Base-by-base conservation (phyloP, 768 basidiomycete genomes). In the Lactifluus piperatus region DNA sequence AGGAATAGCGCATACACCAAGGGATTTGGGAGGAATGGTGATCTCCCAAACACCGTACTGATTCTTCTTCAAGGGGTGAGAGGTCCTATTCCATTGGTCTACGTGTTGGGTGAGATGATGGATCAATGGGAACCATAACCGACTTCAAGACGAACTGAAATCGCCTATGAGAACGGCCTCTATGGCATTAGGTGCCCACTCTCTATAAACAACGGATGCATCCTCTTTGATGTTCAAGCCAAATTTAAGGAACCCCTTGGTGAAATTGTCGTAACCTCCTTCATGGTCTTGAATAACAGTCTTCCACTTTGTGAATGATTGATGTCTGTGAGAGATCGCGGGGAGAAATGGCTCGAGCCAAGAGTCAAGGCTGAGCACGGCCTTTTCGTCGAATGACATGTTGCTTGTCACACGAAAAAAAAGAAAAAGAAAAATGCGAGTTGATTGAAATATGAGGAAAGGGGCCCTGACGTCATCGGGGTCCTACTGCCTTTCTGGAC, bases 141-240 rank as follows among this genome's bases (percentile, higher is more conserved):
- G 18, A 32, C 51, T 30, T 43, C 22, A 57, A 34, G 27, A 82
- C 92, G 72, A 64, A 97, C 94, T 99, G 77, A 99, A 99, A 47
- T 99, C 95, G 45, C 97, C 97, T 66, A 92, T 92, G 57, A 99
- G 73, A 69, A 75, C 79, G 3, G 94, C 95, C 66, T 87, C 85
- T 46, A 67, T 74, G 18, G 88, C 94, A 65, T 89, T 90, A 0
- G 97, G 94, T 9, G 97, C 95, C 97, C 97, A 99, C 71, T 99
- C 97, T 66, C 90, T 79, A 72, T 98, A 98, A 8, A 80, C 73
- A 30, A 98, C 81, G 29, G 84, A 78, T 54, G 84, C 85, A 57
- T 86, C 79, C 37, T 74, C 69, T 41, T 76, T 77, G 43, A 91
- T 80, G 58, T 88, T 85, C 66, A 99, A 76, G 36, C 95, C 95